Percentiles rank a stretch among this genome's conserved stretches.
Evolutionary conservation across 2,329 filamentous ascomycete species (phyloP).

Genomic region (Aspergillaceae sp.): DNA sequence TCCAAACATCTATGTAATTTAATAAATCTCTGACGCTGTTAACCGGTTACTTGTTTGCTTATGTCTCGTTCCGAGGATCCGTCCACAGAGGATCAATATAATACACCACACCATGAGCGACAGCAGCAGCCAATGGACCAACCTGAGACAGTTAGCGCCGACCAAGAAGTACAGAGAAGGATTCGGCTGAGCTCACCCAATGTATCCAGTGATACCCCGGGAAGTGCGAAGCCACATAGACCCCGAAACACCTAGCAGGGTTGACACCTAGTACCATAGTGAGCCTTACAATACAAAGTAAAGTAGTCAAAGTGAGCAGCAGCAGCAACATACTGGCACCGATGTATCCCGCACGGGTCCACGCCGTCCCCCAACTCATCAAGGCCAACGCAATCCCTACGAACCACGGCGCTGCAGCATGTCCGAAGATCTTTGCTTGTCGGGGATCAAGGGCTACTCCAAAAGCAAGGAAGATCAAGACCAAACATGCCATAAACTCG

Average conservation of each 20-base stretch:
- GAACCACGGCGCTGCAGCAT: conserved; percentile 41
- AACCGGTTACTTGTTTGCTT: too few species aligned
- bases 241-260: conserved; percentile 40
- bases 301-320: background rate
- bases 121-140: conserved; percentile 22
- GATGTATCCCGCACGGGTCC: conserved; percentile 33
- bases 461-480: conserved; percentile 43
- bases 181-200: conserved; percentile 17
- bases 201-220: conserved; percentile 32
- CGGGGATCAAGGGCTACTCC: conserved; percentile 48
- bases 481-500: conserved; percentile 41
- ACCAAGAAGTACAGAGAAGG: too few species aligned
- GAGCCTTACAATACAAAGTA: background rate
- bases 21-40: too few species aligned
- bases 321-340: conserved; percentile 24
- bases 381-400: conserved; percentile 37
- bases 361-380: conserved; percentile 30
- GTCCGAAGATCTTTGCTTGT: conserved; percentile 43
- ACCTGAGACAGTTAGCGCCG: conserved; percentile 7
- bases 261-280: conserved; percentile 27
- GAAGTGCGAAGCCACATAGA: conserved; percentile 33
- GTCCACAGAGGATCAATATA: conserved; percentile 19
- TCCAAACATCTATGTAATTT: too few species aligned
- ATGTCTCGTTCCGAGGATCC: conserved; percentile 1
- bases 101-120: conserved; percentile 26